phyloP scores from a whole-genome alignment of 345 rosid genomes.

The Gossypium australe region DNA sequence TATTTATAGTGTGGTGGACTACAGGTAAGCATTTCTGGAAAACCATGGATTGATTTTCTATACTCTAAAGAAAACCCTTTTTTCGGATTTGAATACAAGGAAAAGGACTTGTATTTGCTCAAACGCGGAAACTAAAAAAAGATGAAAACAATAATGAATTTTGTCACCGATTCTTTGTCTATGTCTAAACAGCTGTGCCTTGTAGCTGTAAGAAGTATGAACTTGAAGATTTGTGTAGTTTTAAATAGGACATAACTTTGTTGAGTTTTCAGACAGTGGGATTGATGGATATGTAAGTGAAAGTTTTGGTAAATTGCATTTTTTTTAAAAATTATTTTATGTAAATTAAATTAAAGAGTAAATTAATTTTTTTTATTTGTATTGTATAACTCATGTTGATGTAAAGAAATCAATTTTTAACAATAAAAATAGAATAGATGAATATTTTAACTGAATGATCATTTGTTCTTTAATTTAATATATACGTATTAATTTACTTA shows the following conservation, averaged over 20 bases:
- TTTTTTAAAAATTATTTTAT: too few relatives aligned
- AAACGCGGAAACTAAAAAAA: constrained; percentile 27
- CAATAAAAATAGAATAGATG: too few relatives aligned
- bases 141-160: constrained; percentile 1
- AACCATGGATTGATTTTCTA: not conserved
- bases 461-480: too few relatives aligned
- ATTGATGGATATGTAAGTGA: not conserved
- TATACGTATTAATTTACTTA: too few relatives aligned
- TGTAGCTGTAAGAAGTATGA: not conserved
- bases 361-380: too few relatives aligned
- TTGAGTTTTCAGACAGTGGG: constrained; percentile 1
- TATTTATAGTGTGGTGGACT: constrained; percentile 27
- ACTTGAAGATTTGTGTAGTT: not conserved
- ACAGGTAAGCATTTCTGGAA: constrained; percentile 36
- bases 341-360: too few relatives aligned
- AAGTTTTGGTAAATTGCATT: not conserved
- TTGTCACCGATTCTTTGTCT: constrained; percentile 40
- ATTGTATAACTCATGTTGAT: too few relatives aligned
- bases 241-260: too few relatives aligned
- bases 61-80: not conserved
- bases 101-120: constrained; percentile 20
- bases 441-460: too few relatives aligned
- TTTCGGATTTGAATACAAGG: not conserved
- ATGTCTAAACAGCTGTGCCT: constrained; percentile 31
- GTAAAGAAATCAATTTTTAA: accelerated